Base-by-base conservation (phyloP, 1,284 basidiomycete genomes). In the Tetrapyrgos nigripes region DNA sequence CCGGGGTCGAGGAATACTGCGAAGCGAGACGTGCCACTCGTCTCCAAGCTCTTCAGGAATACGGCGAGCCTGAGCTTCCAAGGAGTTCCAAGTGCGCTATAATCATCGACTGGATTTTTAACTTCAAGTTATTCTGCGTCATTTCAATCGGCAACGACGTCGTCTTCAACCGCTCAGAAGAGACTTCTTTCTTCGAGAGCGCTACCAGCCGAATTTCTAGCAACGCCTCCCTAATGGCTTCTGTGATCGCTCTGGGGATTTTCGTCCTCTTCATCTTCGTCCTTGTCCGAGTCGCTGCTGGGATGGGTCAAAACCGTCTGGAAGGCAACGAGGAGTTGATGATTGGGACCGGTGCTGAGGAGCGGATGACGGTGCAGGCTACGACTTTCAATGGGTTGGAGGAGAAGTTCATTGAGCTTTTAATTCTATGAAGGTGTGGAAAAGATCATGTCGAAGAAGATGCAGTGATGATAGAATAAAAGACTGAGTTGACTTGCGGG, bases 331-430 rank as follows among this genome's bases (percentile, higher is more conserved):
- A 50, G 11, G 29, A 31, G 37, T 17, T n/a, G 37, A 40, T 5
- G 8, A n/a, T 17, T n/a, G 26, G 48, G 14, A 3, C 31, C 17
- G 10, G 26, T 10, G 17, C 33, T 19, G 13, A 26, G n/a, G n/a
- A n/a, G n/a, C n/a, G n/a, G n/a, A 44, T 43, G 50, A n/a, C 28
- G n/a, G n/a, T n/a, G 5, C 43, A 54, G 28, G 28, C 17, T 43
- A 3, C 13, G 27, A 17, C 37, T 11, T 9, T 40, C 14, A 40
- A 54, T 19, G 44, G 19, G 5, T 54, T 33, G 23, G 54, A 56
- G 11, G 54, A 50, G 54, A 56, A 56, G 24, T 48, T 56, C 17
- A 40, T 56, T 29, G 54, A 56, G 13, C n/a, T n/a, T n/a, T n/a
- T n/a, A n/a, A n/a, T 3, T 56, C 24, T 46, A 47, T 2, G 54